Conservation (phyloP, 169 alveolate genomes). For the Cryptosporidium baileyi region DNA sequence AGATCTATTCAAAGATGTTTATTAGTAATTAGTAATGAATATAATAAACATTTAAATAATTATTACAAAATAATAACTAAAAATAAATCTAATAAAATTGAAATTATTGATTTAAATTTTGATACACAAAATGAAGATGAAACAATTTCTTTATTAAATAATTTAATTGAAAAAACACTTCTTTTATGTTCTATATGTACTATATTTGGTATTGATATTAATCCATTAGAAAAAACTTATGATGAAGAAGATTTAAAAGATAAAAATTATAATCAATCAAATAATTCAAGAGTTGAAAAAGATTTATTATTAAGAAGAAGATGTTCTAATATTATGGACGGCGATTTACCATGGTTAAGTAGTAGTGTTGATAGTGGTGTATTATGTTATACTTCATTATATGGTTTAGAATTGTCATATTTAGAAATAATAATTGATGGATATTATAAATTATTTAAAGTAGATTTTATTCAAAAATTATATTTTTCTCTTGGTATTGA, state of each 20-base stretch:
- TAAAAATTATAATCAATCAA: neutral
- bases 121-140: neutral
- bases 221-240: neutral
- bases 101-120: neutral
- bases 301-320: conserved; percentile 49
- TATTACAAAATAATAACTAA: neutral
- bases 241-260: neutral
- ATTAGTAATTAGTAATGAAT: neutral
- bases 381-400: conserved; percentile 43
- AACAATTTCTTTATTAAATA: neutral
- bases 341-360: conserved; percentile 68
- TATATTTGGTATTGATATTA: conserved; percentile 53
- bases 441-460: neutral
- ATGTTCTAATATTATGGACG: conserved; percentile 41
- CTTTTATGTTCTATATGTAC: conserved; percentile 53
- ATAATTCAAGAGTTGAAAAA: neutral
- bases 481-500: conserved; percentile 36
- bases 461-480: neutral
- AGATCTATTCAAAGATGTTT: neutral
- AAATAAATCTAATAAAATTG: neutral
- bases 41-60: neutral
- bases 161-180: conserved; percentile 1
- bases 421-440: conserved; percentile 17
- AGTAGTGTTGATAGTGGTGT: conserved; percentile 67
- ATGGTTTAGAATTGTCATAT: conserved; percentile 11